Evolutionary conservation across 768 basidiomycete genomes (phyloP).

Genomic region (Brasilioporus rufonigricans): DNA sequence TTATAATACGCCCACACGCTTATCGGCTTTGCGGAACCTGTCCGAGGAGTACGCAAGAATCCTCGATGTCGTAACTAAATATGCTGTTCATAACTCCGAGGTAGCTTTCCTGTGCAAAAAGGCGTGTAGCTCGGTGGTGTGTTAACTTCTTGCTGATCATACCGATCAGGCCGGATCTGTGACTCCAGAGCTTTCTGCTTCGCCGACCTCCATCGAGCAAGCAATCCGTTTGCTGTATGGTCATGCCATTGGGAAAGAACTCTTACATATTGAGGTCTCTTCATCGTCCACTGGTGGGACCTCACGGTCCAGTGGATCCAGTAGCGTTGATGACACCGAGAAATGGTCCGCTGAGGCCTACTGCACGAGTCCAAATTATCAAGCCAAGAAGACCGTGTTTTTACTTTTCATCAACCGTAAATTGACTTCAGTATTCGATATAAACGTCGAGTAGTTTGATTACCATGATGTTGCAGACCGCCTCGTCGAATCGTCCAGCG

Average conservation of each 20-base stretch:
- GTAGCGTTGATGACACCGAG: conserved; percentile 35
- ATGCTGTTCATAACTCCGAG: conserved; percentile 90
- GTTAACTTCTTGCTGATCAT: conserved; percentile 4
- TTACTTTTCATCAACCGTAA: conserved; percentile 93
- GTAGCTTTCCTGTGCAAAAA: conserved; percentile 92
- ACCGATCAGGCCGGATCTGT: conserved; percentile 59
- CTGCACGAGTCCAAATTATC: conserved; percentile 86
- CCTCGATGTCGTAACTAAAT: conserved; percentile 87
- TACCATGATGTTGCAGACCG: conserved; percentile 56
- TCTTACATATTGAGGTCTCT: conserved; percentile 48
- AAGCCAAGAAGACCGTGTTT: conserved; percentile 81
- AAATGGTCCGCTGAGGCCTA: conserved; percentile 73
- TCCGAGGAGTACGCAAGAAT: conserved; percentile 93
- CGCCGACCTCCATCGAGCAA: conserved; percentile 60
- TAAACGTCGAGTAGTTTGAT: not conserved
- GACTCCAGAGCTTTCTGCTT: conserved; percentile 79
- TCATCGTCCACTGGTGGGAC: conserved; percentile 29
- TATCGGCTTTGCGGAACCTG: conserved; percentile 76
- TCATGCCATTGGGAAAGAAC: conserved; percentile 72
- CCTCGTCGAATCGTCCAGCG: conserved; percentile 81
- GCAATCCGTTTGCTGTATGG: conserved; percentile 84
- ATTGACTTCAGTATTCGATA: conserved; percentile 24
- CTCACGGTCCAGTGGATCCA: conserved; percentile 11
- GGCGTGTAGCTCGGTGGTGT: conserved; percentile 37
- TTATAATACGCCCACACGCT: conserved; percentile 86